Percentiles rank a stretch among this genome's conserved stretches.
Conservation (phyloP, 1,284 basidiomycete genomes). For the Golubevia sp. region DNA sequence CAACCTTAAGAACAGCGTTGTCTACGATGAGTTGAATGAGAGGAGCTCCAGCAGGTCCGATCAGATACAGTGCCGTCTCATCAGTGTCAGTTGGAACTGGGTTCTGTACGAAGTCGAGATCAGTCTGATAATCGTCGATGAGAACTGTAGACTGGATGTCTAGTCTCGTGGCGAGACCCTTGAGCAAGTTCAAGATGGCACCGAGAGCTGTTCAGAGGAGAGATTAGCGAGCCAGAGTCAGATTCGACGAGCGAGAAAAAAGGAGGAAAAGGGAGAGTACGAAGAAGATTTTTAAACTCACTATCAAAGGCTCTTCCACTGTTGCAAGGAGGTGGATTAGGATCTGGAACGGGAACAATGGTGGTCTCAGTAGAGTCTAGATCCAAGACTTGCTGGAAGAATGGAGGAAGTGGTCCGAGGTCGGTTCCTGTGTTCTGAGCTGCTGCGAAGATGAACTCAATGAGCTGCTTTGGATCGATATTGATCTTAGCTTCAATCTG, state of each 20-base stretch:
- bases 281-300: too few relatives aligned
- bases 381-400: conserved; percentile 29
- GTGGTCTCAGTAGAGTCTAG: conserved; percentile 42
- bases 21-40: conserved; percentile 56
- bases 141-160: conserved; percentile 54
- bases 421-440: not conserved
- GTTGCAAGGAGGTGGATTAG: conserved; percentile 38
- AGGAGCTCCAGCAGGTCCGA: conserved; percentile 66
- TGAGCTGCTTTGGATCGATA: not conserved
- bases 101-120: conserved; percentile 71
- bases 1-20: conserved; percentile 35
- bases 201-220: conserved; percentile 69
- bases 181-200: conserved; percentile 71
- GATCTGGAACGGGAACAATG: conserved; percentile 40
- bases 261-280: too few relatives aligned
- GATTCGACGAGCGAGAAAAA: too few relatives aligned
- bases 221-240: too few relatives aligned
- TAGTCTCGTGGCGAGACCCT: conserved; percentile 69
- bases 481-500: conserved; percentile 4
- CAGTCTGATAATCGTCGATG: conserved; percentile 64
- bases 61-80: conserved; percentile 70
- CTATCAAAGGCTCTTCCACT: conserved; percentile 46
- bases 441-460: conserved; percentile 1
- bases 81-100: conserved; percentile 73
- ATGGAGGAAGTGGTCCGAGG: not conserved